phyloP scores from a whole-genome alignment of 768 basidiomycete genomes.

The Boletellus ananiceps region DNA sequence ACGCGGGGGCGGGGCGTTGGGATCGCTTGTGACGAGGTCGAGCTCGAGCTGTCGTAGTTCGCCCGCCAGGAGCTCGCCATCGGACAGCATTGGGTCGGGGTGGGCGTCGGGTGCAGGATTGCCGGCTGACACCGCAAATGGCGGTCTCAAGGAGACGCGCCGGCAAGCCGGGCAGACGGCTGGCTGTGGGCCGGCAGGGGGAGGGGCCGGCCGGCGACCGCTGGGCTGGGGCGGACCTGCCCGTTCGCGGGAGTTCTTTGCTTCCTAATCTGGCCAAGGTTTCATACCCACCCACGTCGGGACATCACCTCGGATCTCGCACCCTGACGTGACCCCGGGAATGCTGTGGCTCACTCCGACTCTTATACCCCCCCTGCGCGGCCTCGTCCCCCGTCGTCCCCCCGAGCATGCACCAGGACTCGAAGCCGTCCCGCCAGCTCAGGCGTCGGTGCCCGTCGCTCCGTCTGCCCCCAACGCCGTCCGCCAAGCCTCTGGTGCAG shows the following conservation, averaged over 20 bases:
- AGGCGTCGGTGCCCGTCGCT: conserved; percentile 10
- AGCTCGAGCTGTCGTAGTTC: conserved; percentile 46
- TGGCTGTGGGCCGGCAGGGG: no score
- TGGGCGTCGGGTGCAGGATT: not conserved
- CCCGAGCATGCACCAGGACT: conserved; percentile 23
- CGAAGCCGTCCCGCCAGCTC: conserved; percentile 21
- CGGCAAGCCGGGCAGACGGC: no score
- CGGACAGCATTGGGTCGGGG: conserved; percentile 24
- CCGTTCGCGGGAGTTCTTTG: conserved; percentile 11
- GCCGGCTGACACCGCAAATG: conserved; percentile 8
- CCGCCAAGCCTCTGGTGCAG: conserved; percentile 26
- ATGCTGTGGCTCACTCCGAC: conserved; percentile 28
- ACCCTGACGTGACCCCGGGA: conserved; percentile 30
- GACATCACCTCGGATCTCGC: conserved; percentile 35
- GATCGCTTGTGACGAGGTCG: conserved; percentile 7
- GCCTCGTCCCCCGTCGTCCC: conserved; percentile 13
- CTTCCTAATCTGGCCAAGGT: conserved; percentile 34
- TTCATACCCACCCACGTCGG: conserved; percentile 33
- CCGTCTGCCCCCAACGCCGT: not conserved
- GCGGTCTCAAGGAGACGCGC: conserved; percentile 21
- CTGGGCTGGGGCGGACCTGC: no score
- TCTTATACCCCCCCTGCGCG: conserved; percentile 30
- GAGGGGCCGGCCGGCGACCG: no score
- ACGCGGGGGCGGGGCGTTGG: not conserved
- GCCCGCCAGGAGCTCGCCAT: conserved; percentile 40